Evolutionary conservation across 148 eudicot species (phyloP), one percentile per base, ranked within the genome.

Genomic region (Polygonum maritimum): DNA sequence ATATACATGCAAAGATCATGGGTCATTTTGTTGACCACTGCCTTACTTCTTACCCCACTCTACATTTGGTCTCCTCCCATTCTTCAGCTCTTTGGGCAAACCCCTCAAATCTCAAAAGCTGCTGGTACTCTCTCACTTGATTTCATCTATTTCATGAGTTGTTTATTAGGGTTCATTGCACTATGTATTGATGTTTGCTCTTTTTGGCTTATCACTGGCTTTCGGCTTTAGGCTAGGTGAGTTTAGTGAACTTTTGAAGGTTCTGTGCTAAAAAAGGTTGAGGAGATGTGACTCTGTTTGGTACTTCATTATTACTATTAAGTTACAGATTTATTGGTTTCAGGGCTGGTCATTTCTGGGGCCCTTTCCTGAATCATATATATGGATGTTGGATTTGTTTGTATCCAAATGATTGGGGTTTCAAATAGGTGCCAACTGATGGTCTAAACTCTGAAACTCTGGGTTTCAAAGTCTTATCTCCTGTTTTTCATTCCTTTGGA

Each of bases 1-100:
- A 63, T 88, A 11, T 88, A 88, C 51, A 80, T 88, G 86, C 88
- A 88, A 71, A 82, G 91, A 58, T 88, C 91, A 19, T 86, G 88
- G 91, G 52, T 88, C 0, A 88, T 88, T 4, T 77, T 88, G 19
- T 69, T 76, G 14, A 33, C 49, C 69, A 84, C 87, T 0, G 77
- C 80, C 9, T 2, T 74, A 0, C 13, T 78, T 1, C 21, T 88
- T 1, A 78, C 73, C 58, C 77, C 87, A 1, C 22, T 88, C 26
- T 84, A 88, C 81, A 77, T 86, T 12, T 88, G 81, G 60, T 83
- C 87, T 19, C 67, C 76, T 5, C 88, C 77, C n/a, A 14, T 86
- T 13, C 80, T 84, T 31, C 79, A 71, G 71, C 70, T 81, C 41
- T 9, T 84, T 5, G 80, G 78, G 11, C 78, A 80, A 67, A 70